A percentile compares a stretch with the other conserved stretches of the same genome.
phyloP scores from a whole-genome alignment of 2,329 filamentous ascomycete genomes.

The Onygena corvina region DNA sequence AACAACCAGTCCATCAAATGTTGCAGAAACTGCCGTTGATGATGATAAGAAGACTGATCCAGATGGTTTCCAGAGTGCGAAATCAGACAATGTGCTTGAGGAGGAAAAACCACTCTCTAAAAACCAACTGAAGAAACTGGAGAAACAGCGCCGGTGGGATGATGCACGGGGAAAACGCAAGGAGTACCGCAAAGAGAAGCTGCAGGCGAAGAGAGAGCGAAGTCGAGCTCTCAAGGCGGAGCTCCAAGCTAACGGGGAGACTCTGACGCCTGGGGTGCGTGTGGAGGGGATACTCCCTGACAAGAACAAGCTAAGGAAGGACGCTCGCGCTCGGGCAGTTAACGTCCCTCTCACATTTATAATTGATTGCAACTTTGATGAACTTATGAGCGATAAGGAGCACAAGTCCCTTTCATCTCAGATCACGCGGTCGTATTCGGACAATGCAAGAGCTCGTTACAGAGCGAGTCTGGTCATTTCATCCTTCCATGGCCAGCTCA shows the following conservation, averaged over 20 bases:
- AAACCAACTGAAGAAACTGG: slow-evolving; percentile 70
- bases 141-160: slow-evolving; percentile 63
- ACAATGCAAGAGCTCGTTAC: slow-evolving; percentile 60
- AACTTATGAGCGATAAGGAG: slow-evolving; percentile 79
- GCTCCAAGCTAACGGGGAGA: slow-evolving; percentile 20
- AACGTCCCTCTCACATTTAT: slow-evolving; percentile 68
- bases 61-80: neutral
- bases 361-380: slow-evolving; percentile 84
- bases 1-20: slow-evolving; percentile 4
- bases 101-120: slow-evolving; percentile 52
- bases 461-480: slow-evolving; percentile 63
- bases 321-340: slow-evolving; percentile 28
- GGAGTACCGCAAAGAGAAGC: slow-evolving; percentile 46
- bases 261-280: slow-evolving; percentile 16
- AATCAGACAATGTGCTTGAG: neutral
- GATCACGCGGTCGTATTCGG: slow-evolving; percentile 77
- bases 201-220: slow-evolving; percentile 41
- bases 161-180: slow-evolving; percentile 51
- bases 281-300: slow-evolving; percentile 12
- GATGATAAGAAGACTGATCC: neutral
- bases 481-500: slow-evolving; percentile 63
- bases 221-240: slow-evolving; percentile 32
- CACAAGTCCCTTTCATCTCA: slow-evolving; percentile 70
- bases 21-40: slow-evolving; percentile 2
- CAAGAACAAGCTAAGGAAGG: slow-evolving; percentile 15